phyloP scores from a whole-genome alignment of 2,329 filamentous ascomycete species.

The Cladosporium phlei region DNA sequence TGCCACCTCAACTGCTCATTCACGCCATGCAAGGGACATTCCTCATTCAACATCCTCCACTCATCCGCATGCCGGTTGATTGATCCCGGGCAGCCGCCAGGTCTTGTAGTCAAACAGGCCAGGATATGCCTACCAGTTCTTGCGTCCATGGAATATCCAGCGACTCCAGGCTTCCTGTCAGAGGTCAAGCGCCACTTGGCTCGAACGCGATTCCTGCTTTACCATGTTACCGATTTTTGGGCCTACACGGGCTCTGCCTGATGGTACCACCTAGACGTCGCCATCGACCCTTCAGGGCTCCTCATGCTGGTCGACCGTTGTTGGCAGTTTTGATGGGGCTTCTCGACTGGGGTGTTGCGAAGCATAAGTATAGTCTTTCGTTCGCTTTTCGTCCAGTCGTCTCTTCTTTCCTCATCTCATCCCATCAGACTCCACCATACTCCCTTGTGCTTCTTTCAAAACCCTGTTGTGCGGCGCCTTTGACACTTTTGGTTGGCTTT shows the following conservation, averaged over 20 bases:
- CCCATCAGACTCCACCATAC: slow-evolving; percentile 6
- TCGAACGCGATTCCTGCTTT: slow-evolving; percentile 1
- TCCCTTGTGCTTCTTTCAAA: slow-evolving; percentile 6
- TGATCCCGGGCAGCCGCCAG: too few relatives aligned
- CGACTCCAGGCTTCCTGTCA: background rate
- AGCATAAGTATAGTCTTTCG: slow-evolving; percentile 10
- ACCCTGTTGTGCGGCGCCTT: slow-evolving; percentile 11
- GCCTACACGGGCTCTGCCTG: too few relatives aligned
- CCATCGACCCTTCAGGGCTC: too few relatives aligned
- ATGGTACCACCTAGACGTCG: too few relatives aligned
- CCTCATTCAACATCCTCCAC: background rate
- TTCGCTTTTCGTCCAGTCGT: slow-evolving; percentile 9
- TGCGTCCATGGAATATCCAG: too few relatives aligned
- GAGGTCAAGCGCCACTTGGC: slow-evolving; percentile 3
- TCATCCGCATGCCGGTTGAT: slow-evolving; percentile 1
- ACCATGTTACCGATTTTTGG: slow-evolving; percentile 9
- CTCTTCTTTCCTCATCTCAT: slow-evolving; percentile 9
- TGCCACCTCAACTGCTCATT: background rate
- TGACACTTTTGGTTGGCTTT: slow-evolving; percentile 7
- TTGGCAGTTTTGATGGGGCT: slow-evolving; percentile 1
- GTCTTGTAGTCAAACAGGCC: too few relatives aligned
- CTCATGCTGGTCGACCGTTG: slow-evolving; percentile 2
- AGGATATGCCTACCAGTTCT: too few relatives aligned
- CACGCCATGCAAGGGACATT: slow-evolving; percentile 5
- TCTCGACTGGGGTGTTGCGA: background rate